Conservation (phyloP, 306 rosid species). For the Cicer judaicum region DNA sequence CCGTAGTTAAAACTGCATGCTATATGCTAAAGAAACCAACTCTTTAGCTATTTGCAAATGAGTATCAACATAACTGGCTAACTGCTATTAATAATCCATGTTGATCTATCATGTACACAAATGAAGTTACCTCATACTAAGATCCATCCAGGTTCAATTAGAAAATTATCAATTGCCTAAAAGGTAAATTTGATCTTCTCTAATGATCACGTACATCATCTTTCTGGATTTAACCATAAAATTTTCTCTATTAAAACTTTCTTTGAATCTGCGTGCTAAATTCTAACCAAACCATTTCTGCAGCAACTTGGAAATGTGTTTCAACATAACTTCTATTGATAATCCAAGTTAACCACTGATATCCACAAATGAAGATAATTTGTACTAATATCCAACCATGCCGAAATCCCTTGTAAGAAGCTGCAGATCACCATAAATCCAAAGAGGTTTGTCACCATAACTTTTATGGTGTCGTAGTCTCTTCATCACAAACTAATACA, state of each 20-base stretch:
- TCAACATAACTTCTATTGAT: neutral
- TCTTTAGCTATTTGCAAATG: neutral
- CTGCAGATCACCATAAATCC: neutral
- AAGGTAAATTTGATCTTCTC: neutral
- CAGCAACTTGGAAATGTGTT: neutral
- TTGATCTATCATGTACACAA: too few relatives aligned
- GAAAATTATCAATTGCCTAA: neutral
- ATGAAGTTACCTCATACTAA: neutral
- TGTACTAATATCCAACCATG: constrained; percentile 2
- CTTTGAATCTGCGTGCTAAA: neutral
- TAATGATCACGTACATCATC: neutral
- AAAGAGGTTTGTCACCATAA: neutral
- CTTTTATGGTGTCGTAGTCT: too few relatives aligned
- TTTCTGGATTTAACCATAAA: neutral
- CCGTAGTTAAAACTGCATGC: neutral
- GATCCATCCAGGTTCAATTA: neutral
- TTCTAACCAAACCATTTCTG: constrained; percentile 21
- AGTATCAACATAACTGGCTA: neutral
- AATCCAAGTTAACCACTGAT: constrained; percentile 17
- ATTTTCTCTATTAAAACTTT: neutral
- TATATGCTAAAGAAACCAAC: neutral
- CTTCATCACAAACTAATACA: neutral
- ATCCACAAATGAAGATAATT: neutral
- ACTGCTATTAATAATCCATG: too few relatives aligned
- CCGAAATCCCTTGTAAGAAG: neutral